These are phyloP conservation scores for Pseudogymnoascus sp. DNA, from an alignment of 2,329 filamentous ascomycete species.

Conservation along the genomic window DNA sequence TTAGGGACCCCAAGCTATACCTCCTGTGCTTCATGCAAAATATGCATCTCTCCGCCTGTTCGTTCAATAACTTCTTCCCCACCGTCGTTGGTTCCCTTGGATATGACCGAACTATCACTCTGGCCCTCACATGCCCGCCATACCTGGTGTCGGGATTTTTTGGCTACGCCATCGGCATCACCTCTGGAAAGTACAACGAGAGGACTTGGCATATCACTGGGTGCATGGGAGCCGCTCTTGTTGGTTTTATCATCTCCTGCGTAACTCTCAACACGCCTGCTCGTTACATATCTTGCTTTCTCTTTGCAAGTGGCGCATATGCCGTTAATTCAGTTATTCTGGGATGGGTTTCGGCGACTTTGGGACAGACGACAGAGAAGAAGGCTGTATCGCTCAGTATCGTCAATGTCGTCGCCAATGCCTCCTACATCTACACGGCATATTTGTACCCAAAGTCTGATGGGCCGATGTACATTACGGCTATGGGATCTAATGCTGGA, in stretches of 20 bases:
- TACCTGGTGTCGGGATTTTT: constrained; percentile 20
- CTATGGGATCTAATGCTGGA: constrained; percentile 25
- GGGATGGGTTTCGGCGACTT: constrained; percentile 19
- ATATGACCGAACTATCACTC: constrained; percentile 36
- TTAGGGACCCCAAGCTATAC: constrained; percentile 29
- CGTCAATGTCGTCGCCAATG: constrained; percentile 16
- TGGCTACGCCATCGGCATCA: constrained; percentile 16
- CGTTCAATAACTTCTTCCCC: constrained; percentile 38
- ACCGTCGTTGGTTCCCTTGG: constrained; percentile 38
- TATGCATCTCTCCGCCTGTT: constrained; percentile 35
- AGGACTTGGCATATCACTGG: constrained; percentile 28
- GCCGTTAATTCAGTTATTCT: constrained; percentile 26
- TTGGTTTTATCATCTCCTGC: constrained; percentile 26
- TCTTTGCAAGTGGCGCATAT: constrained; percentile 27
- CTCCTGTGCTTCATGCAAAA: constrained; percentile 39
- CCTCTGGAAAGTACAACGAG: constrained; percentile 24
- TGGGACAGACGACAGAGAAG: constrained; percentile 18
- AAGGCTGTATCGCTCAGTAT: constrained; percentile 17
- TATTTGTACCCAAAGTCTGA: constrained; percentile 23
- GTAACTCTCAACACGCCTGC: constrained; percentile 23
- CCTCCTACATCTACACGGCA: constrained; percentile 17
- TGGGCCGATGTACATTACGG: constrained; percentile 27
- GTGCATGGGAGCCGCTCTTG: constrained; percentile 23
- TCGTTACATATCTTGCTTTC: constrained; percentile 27
- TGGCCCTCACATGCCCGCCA: constrained; percentile 34